Evolutionary conservation across 768 basidiomycete species (phyloP).

Genomic region (Pisolithus orientalis): DNA sequence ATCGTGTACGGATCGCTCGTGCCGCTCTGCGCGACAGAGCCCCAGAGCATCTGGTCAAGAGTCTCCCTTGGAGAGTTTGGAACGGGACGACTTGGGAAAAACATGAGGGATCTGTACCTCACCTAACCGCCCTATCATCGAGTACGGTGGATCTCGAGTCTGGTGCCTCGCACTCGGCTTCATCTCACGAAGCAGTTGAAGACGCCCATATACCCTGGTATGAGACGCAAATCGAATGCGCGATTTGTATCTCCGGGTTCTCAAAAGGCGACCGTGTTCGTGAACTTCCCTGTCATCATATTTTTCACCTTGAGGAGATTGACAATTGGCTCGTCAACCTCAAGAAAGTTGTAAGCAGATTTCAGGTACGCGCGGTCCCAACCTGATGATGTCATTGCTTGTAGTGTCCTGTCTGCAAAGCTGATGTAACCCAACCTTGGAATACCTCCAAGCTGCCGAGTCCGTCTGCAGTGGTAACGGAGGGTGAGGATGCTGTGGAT

Average conservation of each 20-base stretch:
- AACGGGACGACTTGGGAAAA: conserved; percentile 78
- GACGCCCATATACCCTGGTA: conserved; percentile 59
- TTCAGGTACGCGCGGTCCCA: neutral
- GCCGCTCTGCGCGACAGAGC: conserved; percentile 81
- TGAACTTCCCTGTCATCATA: conserved; percentile 89
- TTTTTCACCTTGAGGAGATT: conserved; percentile 90
- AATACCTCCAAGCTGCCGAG: conserved; percentile 15
- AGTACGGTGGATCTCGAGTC: conserved; percentile 34
- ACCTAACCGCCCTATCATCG: conserved; percentile 19
- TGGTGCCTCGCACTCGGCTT: conserved; percentile 23
- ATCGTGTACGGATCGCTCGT: conserved; percentile 78
- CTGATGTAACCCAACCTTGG: conserved; percentile 75
- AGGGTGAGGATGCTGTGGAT: conserved; percentile 1
- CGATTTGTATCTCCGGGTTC: conserved; percentile 89
- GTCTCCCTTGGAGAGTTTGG: conserved; percentile 80
- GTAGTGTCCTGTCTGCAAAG: conserved; percentile 90
- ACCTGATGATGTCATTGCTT: conserved; percentile 6
- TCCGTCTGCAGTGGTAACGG: neutral
- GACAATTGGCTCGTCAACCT: conserved; percentile 89
- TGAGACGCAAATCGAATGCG: conserved; percentile 78
- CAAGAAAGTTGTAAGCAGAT: conserved; percentile 76
- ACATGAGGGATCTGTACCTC: conserved; percentile 36
- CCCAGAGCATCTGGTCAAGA: conserved; percentile 71
- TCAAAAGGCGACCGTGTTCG: conserved; percentile 83
- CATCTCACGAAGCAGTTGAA: conserved; percentile 18